These are phyloP conservation scores for Populus tremula DNA, from an alignment of 345 rosid species.

Conservation along the genomic window DNA sequence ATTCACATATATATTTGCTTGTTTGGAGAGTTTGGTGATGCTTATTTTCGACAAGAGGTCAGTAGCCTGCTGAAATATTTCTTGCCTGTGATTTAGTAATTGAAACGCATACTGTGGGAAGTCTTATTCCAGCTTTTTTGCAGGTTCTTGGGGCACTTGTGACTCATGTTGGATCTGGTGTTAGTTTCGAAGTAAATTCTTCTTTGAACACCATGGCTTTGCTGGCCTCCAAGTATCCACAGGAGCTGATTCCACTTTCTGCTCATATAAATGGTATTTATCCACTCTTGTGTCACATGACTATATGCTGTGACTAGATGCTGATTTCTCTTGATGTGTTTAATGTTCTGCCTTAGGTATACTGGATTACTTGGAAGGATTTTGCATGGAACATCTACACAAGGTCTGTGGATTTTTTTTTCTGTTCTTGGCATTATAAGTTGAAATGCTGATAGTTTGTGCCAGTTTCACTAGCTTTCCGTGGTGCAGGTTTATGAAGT, in stretches of 20 bases:
- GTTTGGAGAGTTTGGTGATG: constrained; percentile 64
- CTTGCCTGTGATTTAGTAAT: neutral
- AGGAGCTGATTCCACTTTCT: constrained; percentile 66
- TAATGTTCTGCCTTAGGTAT: constrained; percentile 50
- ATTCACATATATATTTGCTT: constrained; percentile 50
- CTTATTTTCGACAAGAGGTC: constrained; percentile 77
- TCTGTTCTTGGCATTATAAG: constrained; percentile 12
- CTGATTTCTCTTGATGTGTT: neutral
- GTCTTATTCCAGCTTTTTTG: constrained; percentile 23
- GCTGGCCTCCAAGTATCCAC: constrained; percentile 55
- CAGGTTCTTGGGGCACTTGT: constrained; percentile 81
- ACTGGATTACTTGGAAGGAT: constrained; percentile 87
- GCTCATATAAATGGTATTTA: constrained; percentile 70
- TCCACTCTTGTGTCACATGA: neutral
- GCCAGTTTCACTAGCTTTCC: constrained; percentile 16
- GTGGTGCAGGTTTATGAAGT: constrained; percentile 69
- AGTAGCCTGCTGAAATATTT: constrained; percentile 12
- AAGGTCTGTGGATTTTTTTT: constrained; percentile 41
- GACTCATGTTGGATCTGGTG: constrained; percentile 81
- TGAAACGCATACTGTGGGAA: neutral
- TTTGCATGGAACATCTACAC: constrained; percentile 60
- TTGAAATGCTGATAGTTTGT: neutral
- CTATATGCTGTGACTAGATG: neutral
- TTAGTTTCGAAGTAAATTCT: constrained; percentile 66
- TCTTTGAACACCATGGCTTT: constrained; percentile 62